Percentiles rank a stretch among this genome's conserved stretches.
Evolutionary conservation across 2,329 filamentous ascomycete genomes (phyloP).

Genomic region (Thelonectria blattea): DNA sequence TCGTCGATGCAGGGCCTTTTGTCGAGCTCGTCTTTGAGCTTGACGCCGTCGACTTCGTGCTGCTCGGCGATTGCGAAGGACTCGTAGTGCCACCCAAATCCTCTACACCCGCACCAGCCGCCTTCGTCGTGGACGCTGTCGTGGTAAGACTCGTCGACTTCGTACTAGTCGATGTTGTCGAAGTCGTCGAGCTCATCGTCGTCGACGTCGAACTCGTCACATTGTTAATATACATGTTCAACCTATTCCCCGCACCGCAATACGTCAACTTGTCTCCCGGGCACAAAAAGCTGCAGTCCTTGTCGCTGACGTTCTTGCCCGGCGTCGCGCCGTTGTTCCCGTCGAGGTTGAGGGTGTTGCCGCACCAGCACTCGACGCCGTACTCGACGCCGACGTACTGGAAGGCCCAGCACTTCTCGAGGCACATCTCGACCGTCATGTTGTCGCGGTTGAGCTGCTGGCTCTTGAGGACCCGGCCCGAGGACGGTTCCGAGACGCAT

Average conservation of each 20-base stretch:
- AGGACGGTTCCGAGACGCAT: constrained; percentile 43
- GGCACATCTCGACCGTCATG: constrained; percentile 45
- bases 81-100: not conserved
- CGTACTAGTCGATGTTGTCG: constrained; percentile 7
- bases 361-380: constrained; percentile 48
- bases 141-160: not conserved
- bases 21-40: not conserved
- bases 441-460: constrained; percentile 41
- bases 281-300: constrained; percentile 43
- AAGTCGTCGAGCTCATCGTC: not conserved
- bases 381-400: constrained; percentile 47
- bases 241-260: constrained; percentile 40
- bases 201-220: constrained; percentile 18
- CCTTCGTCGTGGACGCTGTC: not conserved
- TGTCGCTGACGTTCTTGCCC: constrained; percentile 40
- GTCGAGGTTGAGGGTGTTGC: constrained; percentile 39
- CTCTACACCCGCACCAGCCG: not conserved
- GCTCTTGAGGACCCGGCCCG: constrained; percentile 40
- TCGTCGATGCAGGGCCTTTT: not conserved
- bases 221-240: constrained; percentile 44
- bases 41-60: not conserved
- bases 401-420: constrained; percentile 43
- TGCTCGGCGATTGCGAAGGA: not conserved
- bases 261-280: constrained; percentile 42
- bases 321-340: constrained; percentile 31